phyloP scores from a whole-genome alignment of 2,329 filamentous ascomycete genomes.

The Aspergillus niger region DNA sequence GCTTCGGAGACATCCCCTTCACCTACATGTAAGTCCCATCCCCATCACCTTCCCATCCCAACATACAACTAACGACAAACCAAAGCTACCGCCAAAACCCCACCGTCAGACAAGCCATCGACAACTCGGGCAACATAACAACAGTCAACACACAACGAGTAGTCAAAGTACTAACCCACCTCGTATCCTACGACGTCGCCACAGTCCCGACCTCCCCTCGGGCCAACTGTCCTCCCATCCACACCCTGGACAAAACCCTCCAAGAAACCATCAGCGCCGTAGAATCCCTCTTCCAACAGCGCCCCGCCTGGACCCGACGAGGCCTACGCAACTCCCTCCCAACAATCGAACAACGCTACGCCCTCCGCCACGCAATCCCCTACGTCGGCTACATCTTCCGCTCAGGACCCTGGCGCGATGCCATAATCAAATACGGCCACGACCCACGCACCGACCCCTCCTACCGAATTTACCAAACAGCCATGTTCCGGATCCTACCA shows the following conservation, averaged over 20 bases:
- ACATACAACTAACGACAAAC: constrained; percentile 24
- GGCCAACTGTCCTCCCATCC: constrained; percentile 55
- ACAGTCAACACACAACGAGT: constrained; percentile 58
- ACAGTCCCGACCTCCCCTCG: constrained; percentile 63
- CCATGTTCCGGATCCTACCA: constrained; percentile 74
- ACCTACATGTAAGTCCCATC: constrained; percentile 51
- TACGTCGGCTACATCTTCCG: constrained; percentile 92
- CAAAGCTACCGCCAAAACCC: constrained; percentile 83
- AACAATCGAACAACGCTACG: constrained; percentile 52
- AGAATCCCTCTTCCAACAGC: constrained; percentile 65
- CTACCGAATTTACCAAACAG: constrained; percentile 81
- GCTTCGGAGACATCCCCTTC: constrained; percentile 72
- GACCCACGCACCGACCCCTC: constrained; percentile 78
- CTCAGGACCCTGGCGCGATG: constrained; percentile 88
- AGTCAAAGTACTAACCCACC: constrained; percentile 62
- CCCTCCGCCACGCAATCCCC: constrained; percentile 73
- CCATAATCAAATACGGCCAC: constrained; percentile 79
- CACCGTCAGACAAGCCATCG: constrained; percentile 65
- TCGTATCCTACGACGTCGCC: constrained; percentile 63
- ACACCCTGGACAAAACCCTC: constrained; percentile 58
- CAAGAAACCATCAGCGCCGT: constrained; percentile 66
- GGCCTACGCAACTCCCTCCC: constrained; percentile 73
- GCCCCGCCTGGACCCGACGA: constrained; percentile 85
- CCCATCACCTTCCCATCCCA: not conserved
- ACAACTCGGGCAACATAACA: constrained; percentile 61